Evolutionary conservation across 352 stramenopile species (phyloP), one percentile per base, ranked within the genome.

Genomic region (Globisporangium spiculum): DNA sequence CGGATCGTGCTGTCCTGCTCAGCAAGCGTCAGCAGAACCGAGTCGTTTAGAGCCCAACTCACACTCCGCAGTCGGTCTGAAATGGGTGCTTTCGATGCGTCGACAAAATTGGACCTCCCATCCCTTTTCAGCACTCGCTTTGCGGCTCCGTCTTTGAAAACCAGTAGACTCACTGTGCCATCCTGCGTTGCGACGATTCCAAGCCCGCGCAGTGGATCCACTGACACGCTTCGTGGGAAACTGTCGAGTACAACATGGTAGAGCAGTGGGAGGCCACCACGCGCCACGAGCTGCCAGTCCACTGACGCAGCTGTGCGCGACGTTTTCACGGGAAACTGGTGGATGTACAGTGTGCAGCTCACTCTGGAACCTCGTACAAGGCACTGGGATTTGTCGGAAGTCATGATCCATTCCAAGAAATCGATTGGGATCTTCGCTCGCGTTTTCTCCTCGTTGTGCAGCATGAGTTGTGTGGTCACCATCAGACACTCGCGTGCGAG

Each of bases 281-380:
- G 78, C 27, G 68, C 78, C 9, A 83, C 69, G 32, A 79, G 74
- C 32, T 81, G 70, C 71, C 76, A 76, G 64, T 88, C 77, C 2
- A 90, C 66, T 73, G 52, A 73, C n/a, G 32, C 75, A 72, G 62
- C 74, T 61, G 24, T 63, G 60, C 67, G 41, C 22, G 59, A 66
- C 20, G 71, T 67, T 18, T 77, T 50, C 61, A 83, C 78, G 9
- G 82, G 81, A 2, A 91, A 68, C 7, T 71, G 54, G 65, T 89
- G 80, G 4, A 91, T 73, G 9, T 68, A 74, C 10, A 92, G 24
- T 7, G 68, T 50, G 12, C 27, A 60, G 24, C 78, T 71, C 2
- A 20, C 14, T 48, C 22, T 73, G 5, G 72, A 78, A 4, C 69
- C 77, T 18, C 74, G 70, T 8, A 85, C 67, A 10, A 87, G 26